Evolutionary conservation across 1,284 basidiomycete species (phyloP), one percentile per base, ranked within the genome.

Genomic region (Sphagnurus paluster): DNA sequence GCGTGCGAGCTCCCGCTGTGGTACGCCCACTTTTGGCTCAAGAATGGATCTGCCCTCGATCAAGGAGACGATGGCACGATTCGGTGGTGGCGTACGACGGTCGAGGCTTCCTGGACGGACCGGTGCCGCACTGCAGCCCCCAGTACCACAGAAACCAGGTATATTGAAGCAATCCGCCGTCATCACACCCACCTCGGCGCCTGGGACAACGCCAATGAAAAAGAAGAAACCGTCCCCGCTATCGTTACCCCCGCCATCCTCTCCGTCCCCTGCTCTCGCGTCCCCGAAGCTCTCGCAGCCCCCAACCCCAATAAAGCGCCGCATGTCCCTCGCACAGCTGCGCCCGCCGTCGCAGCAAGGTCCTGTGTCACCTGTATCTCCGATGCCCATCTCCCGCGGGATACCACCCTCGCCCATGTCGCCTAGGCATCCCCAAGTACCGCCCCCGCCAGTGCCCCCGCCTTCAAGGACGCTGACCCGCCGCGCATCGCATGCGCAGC

Each of bases 1-100:
- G 36, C 63, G 63, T 10, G 61, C 68, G 16, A 65, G 66, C 23
- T 79, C 76, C 3, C 65, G 78, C 25, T 79, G 77, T 52, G 76
- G 73, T 3, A 79, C 79, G 4, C 78, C 79, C 7, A 79, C 79
- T 0, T 80, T 81, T 52, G 79, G 79, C 14, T 80, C 80, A 1
- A 67, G 70, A 24, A 65, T 67, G 41, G 62, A 69, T 10, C 56
- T 76, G 4, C 69, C 72, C 1, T 70, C 71, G 6, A 63, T 70
- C 13, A 68, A 71, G 48, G 73, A 75, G 47, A 63, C 67, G 10
- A 58, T 71, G 46, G 57, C 65, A 21, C 63, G 65, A 29, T 71
- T 73, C 46, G 68, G 69, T 7, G 64, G 67, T 17, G 59, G 63
- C 8, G 54, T 61, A 9, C 42, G 56, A 14, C 58, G 65, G 36